Evolutionary conservation across 2,329 filamentous ascomycete species (phyloP), one percentile per base, ranked within the genome.

Genomic region (Alternaria brassicicola): DNA sequence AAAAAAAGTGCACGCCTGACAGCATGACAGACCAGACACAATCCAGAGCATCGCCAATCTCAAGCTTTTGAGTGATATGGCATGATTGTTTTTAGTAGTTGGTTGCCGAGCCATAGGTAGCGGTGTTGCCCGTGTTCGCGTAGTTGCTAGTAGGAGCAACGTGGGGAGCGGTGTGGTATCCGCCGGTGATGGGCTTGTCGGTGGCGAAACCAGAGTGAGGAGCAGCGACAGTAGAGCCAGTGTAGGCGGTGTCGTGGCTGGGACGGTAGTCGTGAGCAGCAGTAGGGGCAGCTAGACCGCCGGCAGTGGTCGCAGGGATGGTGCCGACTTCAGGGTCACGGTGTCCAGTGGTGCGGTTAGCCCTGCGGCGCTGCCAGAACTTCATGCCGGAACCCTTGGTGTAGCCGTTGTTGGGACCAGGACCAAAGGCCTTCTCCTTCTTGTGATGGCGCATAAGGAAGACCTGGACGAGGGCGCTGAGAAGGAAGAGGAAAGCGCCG

Each of bases 361-460:
- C 73, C 49, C 73, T 69, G 53, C 74, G 72, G 56, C 78, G 73
- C 53, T 78, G 76, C 59, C 73, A 83, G 76, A 82, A 82, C 63
- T 78, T 80, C 62, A 78, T 79, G 65, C 82, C 83, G 28, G 79
- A 83, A 51, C 87, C 87, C 38, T 81, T 81, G 28, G 89, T 91
- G 80, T 92, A 92, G 77, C 86, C 82, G 80, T 89, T 90, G 63
- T 79, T 76, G 21, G 88, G 88, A 47, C 82, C 81, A 33, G 88
- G 89, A 13, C 89, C 89, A 73, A 85, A 90, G 52, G 86, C 86
- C 81, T 90, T 91, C 79, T 91, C 88, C 69, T 88, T 88, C 79
- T 88, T 87, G 81, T 90, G 89, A 76, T 91, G 83, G 59, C 88
- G 87, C 67, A 85, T 85, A 43, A 94, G 85, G 48, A 84, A 81